A percentile compares a stretch with the other conserved stretches of the same genome.
These are phyloP conservation scores for Favolaschia claudopus DNA, from an alignment of 768 basidiomycete genomes.

Conservation along the genomic window DNA sequence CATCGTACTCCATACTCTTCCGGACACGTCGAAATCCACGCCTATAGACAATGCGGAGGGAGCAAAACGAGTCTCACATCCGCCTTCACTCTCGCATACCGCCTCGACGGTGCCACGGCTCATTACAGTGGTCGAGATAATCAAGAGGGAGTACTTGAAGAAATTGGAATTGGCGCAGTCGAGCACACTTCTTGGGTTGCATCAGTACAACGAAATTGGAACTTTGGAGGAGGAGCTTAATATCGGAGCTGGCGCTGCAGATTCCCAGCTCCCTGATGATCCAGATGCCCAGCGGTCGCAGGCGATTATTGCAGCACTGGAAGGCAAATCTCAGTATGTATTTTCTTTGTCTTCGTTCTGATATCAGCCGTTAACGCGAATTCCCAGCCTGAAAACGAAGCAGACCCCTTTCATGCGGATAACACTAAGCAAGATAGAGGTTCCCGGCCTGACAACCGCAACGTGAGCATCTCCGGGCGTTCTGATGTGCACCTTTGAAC, in stretches of 20 bases:
- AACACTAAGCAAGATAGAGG: slow-evolving; percentile 59
- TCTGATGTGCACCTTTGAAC: background rate
- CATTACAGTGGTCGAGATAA: slow-evolving; percentile 81
- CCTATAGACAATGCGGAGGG: slow-evolving; percentile 7
- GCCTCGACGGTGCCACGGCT: slow-evolving; percentile 65
- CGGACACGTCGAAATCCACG: slow-evolving; percentile 34
- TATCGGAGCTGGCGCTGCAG: slow-evolving; percentile 30
- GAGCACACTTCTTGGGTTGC: slow-evolving; percentile 59
- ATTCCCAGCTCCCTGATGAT: slow-evolving; percentile 17
- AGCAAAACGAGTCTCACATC: slow-evolving; percentile 10
- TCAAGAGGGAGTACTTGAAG: slow-evolving; percentile 82
- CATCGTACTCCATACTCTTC: slow-evolving; percentile 68
- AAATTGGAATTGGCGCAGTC: slow-evolving; percentile 50
- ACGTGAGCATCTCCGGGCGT: slow-evolving; percentile 52
- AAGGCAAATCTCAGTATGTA: slow-evolving; percentile 68
- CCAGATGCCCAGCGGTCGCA: slow-evolving; percentile 37
- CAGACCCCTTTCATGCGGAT: slow-evolving; percentile 76
- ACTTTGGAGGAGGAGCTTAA: slow-evolving; percentile 64
- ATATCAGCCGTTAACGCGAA: slow-evolving; percentile 9
- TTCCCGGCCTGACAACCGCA: slow-evolving; percentile 52
- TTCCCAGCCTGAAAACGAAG: slow-evolving; percentile 56
- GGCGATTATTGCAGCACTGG: slow-evolving; percentile 52
- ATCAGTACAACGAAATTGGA: slow-evolving; percentile 81
- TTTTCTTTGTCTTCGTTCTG: background rate
- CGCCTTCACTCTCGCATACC: slow-evolving; percentile 36